Evolutionary conservation across 2,329 filamentous ascomycete species (phyloP), one percentile per base, ranked within the genome.

Genomic region (Fusarium albosuccineum): DNA sequence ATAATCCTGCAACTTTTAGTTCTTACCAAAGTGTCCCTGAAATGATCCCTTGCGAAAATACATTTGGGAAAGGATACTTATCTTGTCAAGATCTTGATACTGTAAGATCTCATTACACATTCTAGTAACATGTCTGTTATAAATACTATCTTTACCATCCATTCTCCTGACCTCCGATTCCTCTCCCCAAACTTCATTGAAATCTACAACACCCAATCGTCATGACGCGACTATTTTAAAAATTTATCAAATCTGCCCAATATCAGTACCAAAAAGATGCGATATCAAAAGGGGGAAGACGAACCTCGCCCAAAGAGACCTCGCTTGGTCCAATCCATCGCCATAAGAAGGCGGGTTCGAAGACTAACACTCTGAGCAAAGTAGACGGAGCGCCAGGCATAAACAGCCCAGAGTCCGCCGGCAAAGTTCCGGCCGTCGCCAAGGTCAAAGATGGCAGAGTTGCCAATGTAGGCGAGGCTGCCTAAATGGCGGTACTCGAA

Each of bases 301-400:
- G 83, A 81, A 97, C 95, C 96, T 90, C 96, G 87, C 70, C 96
- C 96, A 82, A 99, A 99, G 22, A 99, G 80, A 11, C 93, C 92
- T 77, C 97, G 87, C 87, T 98, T 99, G n/a, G 89, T 90, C 96
- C 96, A 99, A 78, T 99, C 96, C 96, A 99, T 97, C 16, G 94
- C 94, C 79, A 99, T 84, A 74, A 99, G 80, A 68, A 93, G 87
- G 66, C 95, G 88, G 27, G 96, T 99, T 70, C 96, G 85, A 62
- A 98, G 86, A 79, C 94, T 97, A 48, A 99, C 96, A 75, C 93
- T 97, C 84, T 99, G 93, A 11, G 96, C 94, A 82, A 99, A 99
- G 81, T 99, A 99, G 13, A 97, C 91, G 68, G 93, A 94, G 65
- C 96, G 85, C 96, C 96, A 99, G 34, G 97, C 88, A 78, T 99